phyloP scores from a whole-genome alignment of 345 rosid species.

The Eucalyptus marginata region DNA sequence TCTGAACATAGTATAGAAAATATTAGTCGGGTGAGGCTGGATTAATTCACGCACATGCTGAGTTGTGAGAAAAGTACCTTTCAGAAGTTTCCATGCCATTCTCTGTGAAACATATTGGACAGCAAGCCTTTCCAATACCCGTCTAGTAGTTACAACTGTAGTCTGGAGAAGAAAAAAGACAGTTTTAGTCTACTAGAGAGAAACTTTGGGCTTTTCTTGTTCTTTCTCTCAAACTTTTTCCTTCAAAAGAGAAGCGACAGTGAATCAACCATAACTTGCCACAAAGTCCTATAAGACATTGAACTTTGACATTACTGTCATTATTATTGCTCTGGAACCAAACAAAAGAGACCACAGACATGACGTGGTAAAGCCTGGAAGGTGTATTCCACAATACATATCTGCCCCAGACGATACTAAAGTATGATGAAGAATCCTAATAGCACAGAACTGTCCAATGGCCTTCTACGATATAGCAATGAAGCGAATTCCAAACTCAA shows the following conservation, averaged over 20 bases:
- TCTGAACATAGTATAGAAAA: conserved; percentile 22
- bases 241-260: not conserved
- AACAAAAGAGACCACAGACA: not conserved
- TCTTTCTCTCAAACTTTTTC: not conserved
- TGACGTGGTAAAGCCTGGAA: not conserved
- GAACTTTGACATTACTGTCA: not conserved
- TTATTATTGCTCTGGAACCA: not conserved
- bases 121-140: conserved; percentile 86
- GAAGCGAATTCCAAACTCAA: not conserved
- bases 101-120: conserved; percentile 69
- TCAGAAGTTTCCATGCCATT: conserved; percentile 96
- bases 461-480: not conserved
- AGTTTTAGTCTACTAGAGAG: not conserved
- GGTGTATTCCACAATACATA: not conserved
- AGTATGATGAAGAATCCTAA: not conserved
- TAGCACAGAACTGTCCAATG: not conserved
- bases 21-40: not conserved
- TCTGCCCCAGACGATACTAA: not conserved
- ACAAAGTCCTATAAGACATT: not conserved
- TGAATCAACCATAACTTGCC: not conserved
- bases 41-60: not conserved
- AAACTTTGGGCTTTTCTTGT: not conserved
- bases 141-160: conserved; percentile 75
- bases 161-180: conserved; percentile 36
- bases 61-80: conserved; percentile 33